These are phyloP conservation scores for Limtongia smithiae DNA, from an alignment of 805 yeast genomes.

Conservation along the genomic window DNA sequence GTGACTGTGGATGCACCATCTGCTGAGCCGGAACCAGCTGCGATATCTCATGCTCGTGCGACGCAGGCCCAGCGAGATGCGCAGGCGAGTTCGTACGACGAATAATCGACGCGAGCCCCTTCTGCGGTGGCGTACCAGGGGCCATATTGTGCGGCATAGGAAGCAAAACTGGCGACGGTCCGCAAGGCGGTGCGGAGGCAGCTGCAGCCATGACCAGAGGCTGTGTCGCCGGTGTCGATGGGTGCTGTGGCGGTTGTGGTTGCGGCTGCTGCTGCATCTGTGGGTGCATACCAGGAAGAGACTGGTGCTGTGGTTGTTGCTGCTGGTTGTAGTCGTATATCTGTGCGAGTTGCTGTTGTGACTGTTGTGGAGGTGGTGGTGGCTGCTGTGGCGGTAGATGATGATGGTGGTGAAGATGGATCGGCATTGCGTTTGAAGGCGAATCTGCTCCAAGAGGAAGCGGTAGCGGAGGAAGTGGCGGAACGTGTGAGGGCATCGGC, in stretches of 20 bases:
- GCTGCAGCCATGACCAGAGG: not conserved
- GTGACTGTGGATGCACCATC: not conserved
- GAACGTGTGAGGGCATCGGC: slow-evolving; percentile 1
- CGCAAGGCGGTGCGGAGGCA: not conserved
- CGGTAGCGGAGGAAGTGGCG: slow-evolving; percentile 24
- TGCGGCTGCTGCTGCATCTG: not conserved
- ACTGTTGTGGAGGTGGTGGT: not conserved
- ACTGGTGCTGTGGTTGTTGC: not conserved
- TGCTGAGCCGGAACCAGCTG: slow-evolving; percentile 1
- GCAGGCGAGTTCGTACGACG: slow-evolving; percentile 7
- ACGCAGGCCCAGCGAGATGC: slow-evolving; percentile 4
- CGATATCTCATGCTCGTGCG: slow-evolving; percentile 7
- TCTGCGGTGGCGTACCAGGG: slow-evolving; percentile 25
- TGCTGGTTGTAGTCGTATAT: not conserved
- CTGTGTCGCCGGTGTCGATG: not conserved
- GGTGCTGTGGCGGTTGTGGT: too few species aligned
- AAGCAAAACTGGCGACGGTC: not conserved
- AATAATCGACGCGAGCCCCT: slow-evolving; percentile 3
- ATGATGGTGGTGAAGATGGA: slow-evolving; percentile 1
- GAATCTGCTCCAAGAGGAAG: slow-evolving; percentile 8
- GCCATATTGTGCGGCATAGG: not conserved
- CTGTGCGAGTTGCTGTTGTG: not conserved
- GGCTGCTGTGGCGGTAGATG: not conserved
- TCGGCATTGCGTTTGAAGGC: too few species aligned
- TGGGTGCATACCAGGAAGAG: not conserved